Percentiles rank a stretch among this genome's conserved stretches.
Conservation (phyloP, 2,329 filamentous ascomycete species). For the Fusarium abutilonis region DNA sequence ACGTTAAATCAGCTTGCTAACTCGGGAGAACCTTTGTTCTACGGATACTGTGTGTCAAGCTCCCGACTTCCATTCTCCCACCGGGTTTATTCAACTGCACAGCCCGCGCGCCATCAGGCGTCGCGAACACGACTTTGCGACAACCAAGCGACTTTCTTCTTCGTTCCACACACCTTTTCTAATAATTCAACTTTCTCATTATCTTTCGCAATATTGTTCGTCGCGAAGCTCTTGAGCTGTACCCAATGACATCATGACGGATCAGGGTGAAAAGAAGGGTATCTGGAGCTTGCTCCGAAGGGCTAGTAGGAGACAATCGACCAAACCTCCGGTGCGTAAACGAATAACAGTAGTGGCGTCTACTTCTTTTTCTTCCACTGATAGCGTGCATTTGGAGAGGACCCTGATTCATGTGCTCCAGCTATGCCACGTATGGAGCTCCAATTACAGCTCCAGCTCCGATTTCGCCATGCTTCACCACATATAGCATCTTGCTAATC, state of each 20-base stretch:
- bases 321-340: constrained; percentile 40
- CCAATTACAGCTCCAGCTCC: constrained; percentile 5
- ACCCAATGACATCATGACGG: constrained; percentile 48
- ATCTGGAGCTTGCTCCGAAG: constrained; percentile 63
- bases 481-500: constrained; percentile 18
- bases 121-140: constrained; percentile 34
- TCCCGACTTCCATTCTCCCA: constrained; percentile 4
- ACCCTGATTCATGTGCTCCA: background rate
- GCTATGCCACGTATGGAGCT: constrained; percentile 20
- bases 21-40: constrained; percentile 11
- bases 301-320: constrained; percentile 46
- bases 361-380: background rate
- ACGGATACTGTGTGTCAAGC: background rate
- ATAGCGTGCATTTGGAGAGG: background rate
- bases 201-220: constrained; percentile 11
- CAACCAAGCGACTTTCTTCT: constrained; percentile 4
- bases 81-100: constrained; percentile 16
- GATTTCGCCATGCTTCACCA: constrained; percentile 16
- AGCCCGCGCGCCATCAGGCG: constrained; percentile 24
- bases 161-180: constrained; percentile 8
- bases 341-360: background rate
- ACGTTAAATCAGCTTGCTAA: constrained; percentile 32
- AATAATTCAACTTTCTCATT: background rate
- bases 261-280: constrained; percentile 52
- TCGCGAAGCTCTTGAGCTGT: constrained; percentile 28